A percentile compares a stretch with the other conserved stretches of the same genome.
These are phyloP conservation scores for Suillus plorans DNA, from an alignment of 768 basidiomycete species.

Conservation along the genomic window DNA sequence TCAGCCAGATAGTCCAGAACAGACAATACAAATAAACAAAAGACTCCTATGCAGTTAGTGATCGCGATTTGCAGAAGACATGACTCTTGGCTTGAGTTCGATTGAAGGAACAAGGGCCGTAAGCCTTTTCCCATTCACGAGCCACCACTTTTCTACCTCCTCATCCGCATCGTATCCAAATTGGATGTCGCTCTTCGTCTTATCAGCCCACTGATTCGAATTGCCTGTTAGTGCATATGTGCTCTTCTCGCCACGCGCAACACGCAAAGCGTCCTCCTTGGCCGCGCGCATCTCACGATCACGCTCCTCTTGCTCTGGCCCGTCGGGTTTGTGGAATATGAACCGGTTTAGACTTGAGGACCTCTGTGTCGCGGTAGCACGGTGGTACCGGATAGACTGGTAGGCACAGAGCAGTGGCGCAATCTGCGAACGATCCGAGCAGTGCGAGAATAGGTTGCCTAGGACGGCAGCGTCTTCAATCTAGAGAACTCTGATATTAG, in stretches of 20 bases:
- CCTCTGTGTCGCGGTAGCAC: constrained; percentile 49
- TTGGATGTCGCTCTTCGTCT: constrained; percentile 42
- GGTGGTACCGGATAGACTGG: constrained; percentile 47
- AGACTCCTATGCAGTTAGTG: not conserved
- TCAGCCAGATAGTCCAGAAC: not conserved
- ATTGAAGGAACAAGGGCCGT: constrained; percentile 1
- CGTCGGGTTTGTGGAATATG: constrained; percentile 58
- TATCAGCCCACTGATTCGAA: constrained; percentile 62
- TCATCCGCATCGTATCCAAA: constrained; percentile 58
- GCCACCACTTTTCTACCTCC: constrained; percentile 54
- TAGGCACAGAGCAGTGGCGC: constrained; percentile 49
- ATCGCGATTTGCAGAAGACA: not conserved
- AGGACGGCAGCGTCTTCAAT: constrained; percentile 39
- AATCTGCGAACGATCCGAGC: constrained; percentile 46
- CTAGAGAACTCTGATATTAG: constrained; percentile 19
- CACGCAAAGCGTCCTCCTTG: constrained; percentile 40
- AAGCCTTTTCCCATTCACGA: constrained; percentile 25
- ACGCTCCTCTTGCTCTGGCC: constrained; percentile 48
- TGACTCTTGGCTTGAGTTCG: not conserved
- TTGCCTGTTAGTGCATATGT: constrained; percentile 28
- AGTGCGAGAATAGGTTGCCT: constrained; percentile 48
- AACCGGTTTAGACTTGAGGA: constrained; percentile 50
- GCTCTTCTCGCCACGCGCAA: constrained; percentile 18
- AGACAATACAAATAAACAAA: not conserved
- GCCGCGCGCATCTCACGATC: constrained; percentile 52